Base-by-base conservation (phyloP, 2,329 filamentous ascomycete genomes). In the Lecanicillium sp. region DNA sequence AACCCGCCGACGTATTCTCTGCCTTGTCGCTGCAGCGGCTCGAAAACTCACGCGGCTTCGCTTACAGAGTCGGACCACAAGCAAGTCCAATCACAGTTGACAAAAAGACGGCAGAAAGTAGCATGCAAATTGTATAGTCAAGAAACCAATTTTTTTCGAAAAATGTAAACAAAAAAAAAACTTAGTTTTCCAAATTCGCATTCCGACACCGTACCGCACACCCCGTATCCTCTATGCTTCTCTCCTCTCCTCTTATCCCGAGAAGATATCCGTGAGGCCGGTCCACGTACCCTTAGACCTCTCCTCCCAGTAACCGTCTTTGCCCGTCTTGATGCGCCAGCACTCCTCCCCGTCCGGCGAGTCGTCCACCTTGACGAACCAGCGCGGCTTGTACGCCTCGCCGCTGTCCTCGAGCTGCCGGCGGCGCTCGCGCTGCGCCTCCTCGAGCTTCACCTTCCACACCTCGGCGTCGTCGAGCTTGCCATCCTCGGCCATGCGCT, bases 261-360 rank as follows among this genome's bases (percentile, higher is more conserved):
- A 58, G 55, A 78, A 82, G 44, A 82, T 69, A 39, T 77, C 67
- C 54, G 73, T 68, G 27, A 79, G 64, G 5, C 74, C 75, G 4
- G 60, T 64, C 88, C 87, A 95, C 48, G 72, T 72, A 1, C 83
- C 83, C 54, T 71, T 78, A 3, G 73, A 76, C 52, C 91, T 78
- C 67, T 88, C 84, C 62, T 95, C 90, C 93, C 93, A 98, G 67
- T 98, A 98, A 8, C 88, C 84, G 15, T 94, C 89, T 66, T 85
- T 90, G 17, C 90, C 89, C 3, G 73, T 73, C 70, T 84, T 93
- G 54, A 95, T 66, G 58, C 81, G 78, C 87, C 87, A 87, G 10
- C 85, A 73, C 60, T 86, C 82, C 60, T 86, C 83, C 4, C 77
- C 78, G 40, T 78, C 75, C 12, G 69, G 68, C 2, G 68, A 70